A percentile compares a stretch with the other conserved stretches of the same genome.
Evolutionary conservation across 129 eudicot species (phyloP).

Genomic region (Chrysanthemum makinoi): DNA sequence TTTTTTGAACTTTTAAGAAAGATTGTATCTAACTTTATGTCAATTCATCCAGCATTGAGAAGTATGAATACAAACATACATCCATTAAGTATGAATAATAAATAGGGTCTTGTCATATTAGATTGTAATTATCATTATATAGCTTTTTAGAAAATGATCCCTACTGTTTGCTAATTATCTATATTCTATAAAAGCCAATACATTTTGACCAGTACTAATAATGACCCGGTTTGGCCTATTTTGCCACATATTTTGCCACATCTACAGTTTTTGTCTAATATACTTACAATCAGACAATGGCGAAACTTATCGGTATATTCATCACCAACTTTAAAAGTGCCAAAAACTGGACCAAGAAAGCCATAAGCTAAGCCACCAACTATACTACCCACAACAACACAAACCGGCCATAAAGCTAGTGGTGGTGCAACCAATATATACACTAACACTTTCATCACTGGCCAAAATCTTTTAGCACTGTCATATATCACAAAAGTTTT

Average conservation of each 20-base stretch:
- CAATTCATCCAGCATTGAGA: too few species aligned
- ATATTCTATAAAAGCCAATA: background rate
- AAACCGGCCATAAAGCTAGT: slow-evolving; percentile 61
- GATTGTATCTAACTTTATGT: too few species aligned
- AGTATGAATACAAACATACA: too few species aligned
- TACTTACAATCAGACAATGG: slow-evolving; percentile 65
- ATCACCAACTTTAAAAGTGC: slow-evolving; percentile 80
- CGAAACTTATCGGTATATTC: slow-evolving; percentile 63
- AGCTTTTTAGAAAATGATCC: too few species aligned
- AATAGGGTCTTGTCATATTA: too few species aligned
- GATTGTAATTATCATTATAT: too few species aligned
- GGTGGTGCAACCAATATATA: slow-evolving; percentile 42
- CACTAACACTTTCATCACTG: slow-evolving; percentile 65
- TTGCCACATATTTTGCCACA: too few species aligned
- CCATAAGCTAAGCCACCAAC: slow-evolving; percentile 80
- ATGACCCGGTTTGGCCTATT: background rate
- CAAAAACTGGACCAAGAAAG: slow-evolving; percentile 74
- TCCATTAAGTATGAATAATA: too few species aligned
- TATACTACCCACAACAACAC: slow-evolving; percentile 52
- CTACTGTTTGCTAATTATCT: too few species aligned
- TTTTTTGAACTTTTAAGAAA: too few species aligned
- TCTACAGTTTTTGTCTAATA: slow-evolving; percentile 1
- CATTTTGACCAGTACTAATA: background rate
- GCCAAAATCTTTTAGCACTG: slow-evolving; percentile 81
- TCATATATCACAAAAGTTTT: slow-evolving; percentile 10